A percentile compares a stretch with the other conserved stretches of the same genome.
phyloP scores from a whole-genome alignment of 305 asterid species.

The Caryopteris hybrid region DNA sequence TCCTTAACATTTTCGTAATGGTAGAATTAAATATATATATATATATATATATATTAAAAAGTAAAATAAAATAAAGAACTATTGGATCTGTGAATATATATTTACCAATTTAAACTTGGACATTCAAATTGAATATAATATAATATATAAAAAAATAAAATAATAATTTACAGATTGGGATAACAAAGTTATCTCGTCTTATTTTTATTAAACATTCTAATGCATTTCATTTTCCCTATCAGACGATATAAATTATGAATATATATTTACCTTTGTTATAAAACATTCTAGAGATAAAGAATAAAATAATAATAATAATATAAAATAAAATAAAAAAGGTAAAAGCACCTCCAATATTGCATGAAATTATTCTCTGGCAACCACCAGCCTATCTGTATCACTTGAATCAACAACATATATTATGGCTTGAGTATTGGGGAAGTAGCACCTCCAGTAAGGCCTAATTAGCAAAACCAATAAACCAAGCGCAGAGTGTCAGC shows the following conservation, averaged over 20 bases:
- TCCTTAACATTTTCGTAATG: background rate
- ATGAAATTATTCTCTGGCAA: conserved; percentile 94
- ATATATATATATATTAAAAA: too few relatives aligned
- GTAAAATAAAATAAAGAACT: background rate
- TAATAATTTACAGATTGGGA: too few relatives aligned
- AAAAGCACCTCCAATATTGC: conserved; percentile 81
- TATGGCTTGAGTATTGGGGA: conserved; percentile 97
- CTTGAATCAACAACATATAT: conserved; percentile 98
- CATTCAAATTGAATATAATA: too few relatives aligned
- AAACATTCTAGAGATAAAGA: too few relatives aligned
- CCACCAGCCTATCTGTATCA: conserved; percentile 89
- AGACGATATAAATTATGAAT: too few relatives aligned
- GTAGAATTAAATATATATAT: background rate
- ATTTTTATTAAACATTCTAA: too few relatives aligned
- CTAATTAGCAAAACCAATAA: conserved; percentile 32
- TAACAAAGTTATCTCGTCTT: too few relatives aligned
- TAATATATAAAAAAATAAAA: too few relatives aligned
- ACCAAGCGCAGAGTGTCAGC: background rate
- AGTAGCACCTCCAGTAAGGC: conserved; percentile 99
- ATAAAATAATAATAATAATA: background rate
- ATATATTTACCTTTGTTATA: too few relatives aligned
- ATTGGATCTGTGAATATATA: background rate
- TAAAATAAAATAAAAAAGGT: background rate
- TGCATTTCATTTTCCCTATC: too few relatives aligned
- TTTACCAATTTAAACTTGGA: background rate